phyloP scores from a whole-genome alignment of 768 basidiomycete species.

The Pleurotus pulmonarius region DNA sequence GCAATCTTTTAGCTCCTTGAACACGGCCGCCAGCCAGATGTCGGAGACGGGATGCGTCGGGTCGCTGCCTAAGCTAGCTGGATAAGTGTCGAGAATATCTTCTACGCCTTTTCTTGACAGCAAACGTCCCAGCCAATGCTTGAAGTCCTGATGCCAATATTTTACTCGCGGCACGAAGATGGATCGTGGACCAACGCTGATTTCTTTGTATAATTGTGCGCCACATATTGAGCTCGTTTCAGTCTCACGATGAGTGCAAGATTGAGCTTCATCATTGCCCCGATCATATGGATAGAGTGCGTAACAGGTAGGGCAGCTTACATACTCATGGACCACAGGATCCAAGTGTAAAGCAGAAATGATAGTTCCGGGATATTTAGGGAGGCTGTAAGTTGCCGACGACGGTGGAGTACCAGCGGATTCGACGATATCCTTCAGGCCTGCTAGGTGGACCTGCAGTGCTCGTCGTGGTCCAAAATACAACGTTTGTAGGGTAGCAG shows the following conservation, averaged over 20 bases:
- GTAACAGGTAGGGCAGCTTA: slow-evolving; percentile 22
- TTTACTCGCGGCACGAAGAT: slow-evolving; percentile 8
- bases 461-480: no score
- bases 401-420: no score
- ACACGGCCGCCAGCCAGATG: background rate
- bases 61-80: background rate
- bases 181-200: slow-evolving; percentile 3
- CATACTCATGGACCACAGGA: slow-evolving; percentile 14
- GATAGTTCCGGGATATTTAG: background rate
- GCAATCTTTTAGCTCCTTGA: background rate
- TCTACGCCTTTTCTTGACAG: slow-evolving; percentile 23
- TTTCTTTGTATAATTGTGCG: background rate
- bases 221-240: background rate
- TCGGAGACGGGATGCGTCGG: background rate
- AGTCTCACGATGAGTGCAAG: slow-evolving; percentile 1
- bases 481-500: no score
- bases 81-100: slow-evolving; percentile 16
- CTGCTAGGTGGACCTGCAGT: no score
- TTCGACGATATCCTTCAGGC: no score
- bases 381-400: background rate
- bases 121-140: slow-evolving; percentile 21
- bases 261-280: background rate
- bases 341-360: slow-evolving; percentile 16
- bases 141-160: slow-evolving; percentile 20
- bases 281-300: slow-evolving; percentile 14